Evolutionary conservation across 208 protist genomes (phyloP), one percentile per base, ranked within the genome.

Genomic region (Balamuthia mandrillaris): DNA sequence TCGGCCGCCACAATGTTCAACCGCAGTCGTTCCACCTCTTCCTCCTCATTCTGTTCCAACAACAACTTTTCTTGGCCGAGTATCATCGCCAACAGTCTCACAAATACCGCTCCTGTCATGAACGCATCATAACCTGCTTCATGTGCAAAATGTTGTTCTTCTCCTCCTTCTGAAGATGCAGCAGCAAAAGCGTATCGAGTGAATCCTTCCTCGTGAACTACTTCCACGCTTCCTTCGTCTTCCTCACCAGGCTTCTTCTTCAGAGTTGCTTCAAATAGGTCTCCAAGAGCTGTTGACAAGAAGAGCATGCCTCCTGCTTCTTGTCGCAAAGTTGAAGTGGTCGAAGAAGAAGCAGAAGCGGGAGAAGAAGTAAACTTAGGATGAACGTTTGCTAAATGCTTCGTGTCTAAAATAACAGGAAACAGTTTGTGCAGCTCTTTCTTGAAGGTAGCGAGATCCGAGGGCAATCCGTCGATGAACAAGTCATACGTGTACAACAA

Each of bases 101-200:
- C 70, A 27, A 79, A 79, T 27, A 79, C 24, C 33, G 42, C 42
- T 21, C 70, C 70, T 37, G 44, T 58, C 70, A 79, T 79, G 70
- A 58, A 79, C 0, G 70, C 70, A 21, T 79, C 70, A 31, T 41
- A 79, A 35, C 44, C 70, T 72, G 70, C 70, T 21, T 79, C 70
- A 31, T 79, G 70, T 7, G 70, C 70, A 37, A 45, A 79, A 7
- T 52, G 31, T 24, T 79, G 45, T 21, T 56, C 58, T 31, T 79
- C 70, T 16, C 70, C n/a, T n/a, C n/a, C n/a, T n/a, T n/a, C n/a
- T n/a, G n/a, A n/a, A n/a, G n/a, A n/a, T n/a, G n/a, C n/a, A n/a
- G n/a, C n/a, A n/a, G n/a, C n/a, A n/a, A n/a, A n/a, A n/a, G n/a
- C 45, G 70, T 79, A 79, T 7, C 70, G 1, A 47, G 51, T 47